Base-by-base conservation (phyloP, 2,329 filamentous ascomycete genomes). In the Fusarium udum region DNA sequence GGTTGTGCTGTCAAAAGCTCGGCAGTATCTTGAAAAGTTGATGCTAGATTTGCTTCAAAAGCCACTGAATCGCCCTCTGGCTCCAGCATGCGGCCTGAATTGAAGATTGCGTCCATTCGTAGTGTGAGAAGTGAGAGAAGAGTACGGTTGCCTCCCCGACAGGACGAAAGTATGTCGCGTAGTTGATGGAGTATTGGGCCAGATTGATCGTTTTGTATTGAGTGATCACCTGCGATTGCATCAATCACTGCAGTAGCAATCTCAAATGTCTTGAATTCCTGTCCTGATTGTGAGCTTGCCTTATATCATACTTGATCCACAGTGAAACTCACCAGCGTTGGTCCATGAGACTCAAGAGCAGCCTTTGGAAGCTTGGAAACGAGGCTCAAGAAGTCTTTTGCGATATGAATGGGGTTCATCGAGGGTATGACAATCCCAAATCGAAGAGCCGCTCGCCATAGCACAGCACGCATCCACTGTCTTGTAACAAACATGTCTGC, bases 381-480 rank as follows among this genome's bases (percentile, higher is more conserved):
- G 7, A 84, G 78, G 9, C 79, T 78, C 24, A 87, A 72, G 31
- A 87, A 85, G 53, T 87, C 84, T 20, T 80, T 81, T 7, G 85
- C 85, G 48, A 87, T 85, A 22, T 82, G 78, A 6, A 87, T 79
- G 1, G 85, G 85, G 59, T 83, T 78, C 68, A 80, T 71, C 4
- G 74, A 65, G 36, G 76, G 65, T 45, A 80, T 67, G n/a, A 75
- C 77, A 15, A 81, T 80, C 6, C 79, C 79, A 64, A 79, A 80
- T 2, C 79, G 76, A 34, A 82, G 76, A 1, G 83, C 81, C 3
- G 83, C 80, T 22, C 84, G 81, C 85, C 85, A 87, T 20, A 87
- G 69, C 6, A 87, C 81, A 46, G 85, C 83, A 13, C 84, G 82
- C 85, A 87, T 87, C 85, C 85, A 87, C 51, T 86, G 85, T 4